phyloP scores from a whole-genome alignment of 495 filamentous ascomycete genomes.

The Hyaloscypha hepaticicola region DNA sequence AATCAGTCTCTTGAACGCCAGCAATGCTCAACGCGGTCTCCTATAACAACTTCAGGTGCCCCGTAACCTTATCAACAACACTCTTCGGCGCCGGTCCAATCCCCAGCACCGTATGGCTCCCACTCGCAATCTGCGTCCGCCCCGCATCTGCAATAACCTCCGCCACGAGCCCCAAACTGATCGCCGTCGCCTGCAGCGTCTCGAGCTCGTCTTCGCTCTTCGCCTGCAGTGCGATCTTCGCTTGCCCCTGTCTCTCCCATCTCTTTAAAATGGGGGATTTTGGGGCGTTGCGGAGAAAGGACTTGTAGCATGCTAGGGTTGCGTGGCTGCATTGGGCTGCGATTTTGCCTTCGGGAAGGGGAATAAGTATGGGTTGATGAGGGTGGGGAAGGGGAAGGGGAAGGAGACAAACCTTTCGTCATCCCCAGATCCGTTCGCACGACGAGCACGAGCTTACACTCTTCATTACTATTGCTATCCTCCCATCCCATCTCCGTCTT shows the following conservation, averaged over 20 bases:
- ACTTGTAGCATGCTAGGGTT: constrained; percentile 94
- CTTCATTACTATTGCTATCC: constrained; percentile 57
- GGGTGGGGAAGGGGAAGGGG: not conserved
- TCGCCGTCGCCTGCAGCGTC: constrained; percentile 71
- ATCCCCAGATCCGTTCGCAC: constrained; percentile 93
- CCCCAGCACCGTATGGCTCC: constrained; percentile 87
- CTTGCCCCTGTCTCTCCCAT: constrained; percentile 84
- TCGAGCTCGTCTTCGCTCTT: constrained; percentile 83
- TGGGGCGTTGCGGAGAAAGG: constrained; percentile 48
- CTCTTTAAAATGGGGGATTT: constrained; percentile 64
- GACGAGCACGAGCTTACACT: constrained; percentile 91
- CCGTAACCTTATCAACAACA: constrained; percentile 82
- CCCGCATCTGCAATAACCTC: constrained; percentile 93
- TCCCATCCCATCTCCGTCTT: constrained; percentile 10
- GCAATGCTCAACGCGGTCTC: not conserved
- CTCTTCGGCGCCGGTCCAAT: constrained; percentile 86
- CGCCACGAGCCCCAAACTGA: constrained; percentile 81
- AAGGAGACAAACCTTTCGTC: constrained; percentile 71
- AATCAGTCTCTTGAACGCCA: not conserved
- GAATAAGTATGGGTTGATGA: constrained; percentile 15
- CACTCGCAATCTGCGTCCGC: constrained; percentile 91
- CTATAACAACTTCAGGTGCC: constrained; percentile 81
- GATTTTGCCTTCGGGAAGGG: constrained; percentile 73
- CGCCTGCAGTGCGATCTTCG: constrained; percentile 87
- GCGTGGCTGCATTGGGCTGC: constrained; percentile 96